Conservation (phyloP, 1,284 basidiomycete genomes). For the Leccinum cinnamomeum region DNA sequence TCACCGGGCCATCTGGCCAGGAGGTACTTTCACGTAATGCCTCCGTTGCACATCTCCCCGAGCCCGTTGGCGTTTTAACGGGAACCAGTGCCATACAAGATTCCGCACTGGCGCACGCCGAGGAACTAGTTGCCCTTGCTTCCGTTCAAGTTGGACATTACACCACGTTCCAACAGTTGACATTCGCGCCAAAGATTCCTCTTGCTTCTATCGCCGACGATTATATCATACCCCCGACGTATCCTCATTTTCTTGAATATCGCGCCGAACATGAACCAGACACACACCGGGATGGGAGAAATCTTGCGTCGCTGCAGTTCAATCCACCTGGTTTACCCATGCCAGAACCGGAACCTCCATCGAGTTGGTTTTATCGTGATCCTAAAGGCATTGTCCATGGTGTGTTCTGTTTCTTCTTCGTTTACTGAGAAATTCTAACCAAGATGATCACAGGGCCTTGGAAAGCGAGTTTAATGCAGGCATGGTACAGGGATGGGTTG, state of each 20-base stretch:
- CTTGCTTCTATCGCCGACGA: conserved; percentile 84
- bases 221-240: conserved; percentile 86
- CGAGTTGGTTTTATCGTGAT: conserved; percentile 77
- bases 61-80: conserved; percentile 21
- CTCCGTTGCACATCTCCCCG: conserved; percentile 30
- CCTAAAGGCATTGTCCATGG: conserved; percentile 77
- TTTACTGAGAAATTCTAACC: background rate
- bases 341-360: conserved; percentile 61
- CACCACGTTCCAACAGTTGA: conserved; percentile 85
- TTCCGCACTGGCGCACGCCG: conserved; percentile 44
- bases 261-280: conserved; percentile 61
- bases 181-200: conserved; percentile 80
- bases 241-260: conserved; percentile 73
- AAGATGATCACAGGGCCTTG: conserved; percentile 60
- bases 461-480: conserved; percentile 82
- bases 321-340: conserved; percentile 75
- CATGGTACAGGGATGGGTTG: conserved; percentile 80
- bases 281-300: conserved; percentile 42
- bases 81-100: conserved; percentile 30
- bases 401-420: conserved; percentile 35
- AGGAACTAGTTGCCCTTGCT: conserved; percentile 68
- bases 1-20: conserved; percentile 44
- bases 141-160: conserved; percentile 76
- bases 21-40: conserved; percentile 27
- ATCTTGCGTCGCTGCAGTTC: conserved; percentile 64